Evolutionary conservation across 495 filamentous ascomycete species (phyloP), one percentile per base, ranked within the genome.

Genomic region (Aspergillus avenaceus): DNA sequence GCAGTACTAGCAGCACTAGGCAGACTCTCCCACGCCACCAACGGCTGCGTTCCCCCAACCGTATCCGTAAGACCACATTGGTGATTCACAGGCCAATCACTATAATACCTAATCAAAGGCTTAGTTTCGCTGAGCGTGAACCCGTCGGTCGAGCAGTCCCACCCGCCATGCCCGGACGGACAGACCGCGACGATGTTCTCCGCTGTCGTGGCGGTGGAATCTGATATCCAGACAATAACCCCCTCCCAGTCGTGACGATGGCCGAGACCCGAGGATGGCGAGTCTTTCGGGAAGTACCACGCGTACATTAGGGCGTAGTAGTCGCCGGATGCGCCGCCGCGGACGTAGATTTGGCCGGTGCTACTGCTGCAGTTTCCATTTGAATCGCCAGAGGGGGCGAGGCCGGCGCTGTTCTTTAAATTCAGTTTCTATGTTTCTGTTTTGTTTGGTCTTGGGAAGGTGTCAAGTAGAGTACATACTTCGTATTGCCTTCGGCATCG

Each of bases 191-290:
- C 41, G 24, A 82, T 63, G 43, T 78, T 79, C 18, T 64, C 59
- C 0, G 70, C 63, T 5, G 65, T 50, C 1, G 63, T 69, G 16
- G 66, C 66, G 1, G 65, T 64, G 0, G 63, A 37, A 29, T 59
- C 58, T 4, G 56, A 48, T 1, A 80, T 60, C 70, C 69, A 79
- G 32, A 80, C 65, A 48, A 79, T 67, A 0, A 74, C 69, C 11
- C 75, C 77, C 49, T 77, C 75, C 75, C 74, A 77, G 53, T 77
- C 75, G 49, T 78, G 71, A 8, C 75, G 70, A 54, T 77, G 75
- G 41, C 75, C 75, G 11, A 75, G 52, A 4, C 68, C 74, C 8
- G 59, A 45, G 3, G 63, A 67, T 8, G 74, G 71, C 34, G 60
- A 55, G 54, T 77, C 74, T 28, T 78, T 78, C 16, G 75, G 75